Base-by-base conservation (phyloP, 176 grass and related monocot species). In the Lolium perenne region DNA sequence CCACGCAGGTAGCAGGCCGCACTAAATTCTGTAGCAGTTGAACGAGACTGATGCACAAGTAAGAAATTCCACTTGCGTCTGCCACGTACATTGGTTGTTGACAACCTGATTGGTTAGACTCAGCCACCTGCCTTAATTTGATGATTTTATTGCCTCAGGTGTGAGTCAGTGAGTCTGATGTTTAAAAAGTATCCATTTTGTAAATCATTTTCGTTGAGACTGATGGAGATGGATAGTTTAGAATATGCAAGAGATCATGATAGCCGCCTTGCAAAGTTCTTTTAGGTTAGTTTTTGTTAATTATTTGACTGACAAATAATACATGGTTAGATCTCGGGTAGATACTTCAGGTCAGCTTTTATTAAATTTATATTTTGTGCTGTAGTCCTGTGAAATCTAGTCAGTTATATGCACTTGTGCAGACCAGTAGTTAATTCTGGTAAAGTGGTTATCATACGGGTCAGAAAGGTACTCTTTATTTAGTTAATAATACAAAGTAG, bases 21-120 rank as follows among this genome's bases (percentile, higher is more conserved):
- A 43, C 38, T 74, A 68, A 64, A 79, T 68, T 2, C 7, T 26
- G 20, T 70, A 22, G 32, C 11, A 22, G 54, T 80, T 74, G 79
- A 84, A 51, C 5, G 35, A 26, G 54, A 76, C 32, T 0, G 9
- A 12, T 58, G 48, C 18, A 26, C 10, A 11, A 2, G 40, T 12
- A 80, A 68, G 9, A 12, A 64, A 55, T 78, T 54, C 2, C 66
- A 56, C 45, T 73, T 45, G 13, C 22, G 14, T 83, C 72, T 65
- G 21, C 20, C 9, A 65, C 57, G 21, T 47, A 45, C 55, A 76
- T 77, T 76, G 32, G n/a, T 63, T 80, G 74, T 74, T 76, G 76
- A 50, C 43, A 71, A 45, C 40, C 25, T 50, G 45, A 74, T 74
- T 21, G 59, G 59, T 61, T 83, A 74, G 38, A 18, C 65, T 83